Base-by-base conservation (phyloP, 1,284 basidiomycete genomes). In the Leccinum solheimii region DNA sequence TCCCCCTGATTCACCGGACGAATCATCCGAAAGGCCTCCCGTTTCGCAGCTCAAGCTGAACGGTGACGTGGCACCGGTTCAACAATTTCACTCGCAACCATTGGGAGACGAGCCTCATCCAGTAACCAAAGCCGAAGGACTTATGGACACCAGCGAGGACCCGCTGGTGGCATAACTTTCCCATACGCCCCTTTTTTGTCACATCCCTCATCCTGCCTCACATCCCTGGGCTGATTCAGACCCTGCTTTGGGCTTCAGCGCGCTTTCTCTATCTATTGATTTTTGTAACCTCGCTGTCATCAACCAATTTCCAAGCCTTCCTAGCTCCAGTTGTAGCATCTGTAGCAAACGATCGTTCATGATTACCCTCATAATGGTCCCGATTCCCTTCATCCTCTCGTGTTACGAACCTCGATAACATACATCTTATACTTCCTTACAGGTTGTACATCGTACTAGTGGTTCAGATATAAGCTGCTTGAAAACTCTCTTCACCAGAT, bases 111-210 rank as follows among this genome's bases (percentile, higher is more conserved):
- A 79, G 57, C 79, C 83, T 43, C 79, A 81, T 64, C 78, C 82
- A 1, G 84, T 81, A 27, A 81, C 85, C 26, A 82, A 84, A 71
- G 84, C 79, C 26, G 91, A 93, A 72, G 90, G 88, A n/a, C 78
- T 91, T 59, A 79, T 88, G 77, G 88, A 92, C 73, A 78, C 78
- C 60, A 90, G 85, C 72, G 90, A 92, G 75, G 83, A 84, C 70
- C 87, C 88, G 50, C 71, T 87, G 69, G 88, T 86, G 73, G 73
- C 74, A 65, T 83, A 74, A 69, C 32, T 52, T 63, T 27, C n/a
- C 48, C 13, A 8, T 54, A 13, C 6, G 48, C 19, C 49, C 26
- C 40, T 54, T 36, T 59, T 51, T 68, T 60, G 62, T 66, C 43
- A 13, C 11, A 21, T 45, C 19, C 53, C 56, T 52, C 34, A 50